phyloP scores from a whole-genome alignment of 306 rosid species.

The Arachis hypogaea region DNA sequence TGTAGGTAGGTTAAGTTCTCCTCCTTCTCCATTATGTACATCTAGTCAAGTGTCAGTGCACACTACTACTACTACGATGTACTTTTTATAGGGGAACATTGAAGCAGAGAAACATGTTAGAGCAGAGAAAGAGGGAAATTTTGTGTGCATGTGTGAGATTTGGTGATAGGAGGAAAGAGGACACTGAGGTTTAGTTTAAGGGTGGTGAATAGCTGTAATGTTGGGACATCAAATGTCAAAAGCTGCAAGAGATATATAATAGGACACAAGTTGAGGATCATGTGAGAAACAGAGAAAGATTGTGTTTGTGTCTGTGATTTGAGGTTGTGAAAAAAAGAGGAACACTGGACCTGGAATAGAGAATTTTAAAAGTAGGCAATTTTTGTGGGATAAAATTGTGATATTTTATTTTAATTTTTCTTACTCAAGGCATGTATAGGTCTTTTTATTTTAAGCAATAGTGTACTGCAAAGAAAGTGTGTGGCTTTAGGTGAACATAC shows the following conservation, averaged over 20 bases:
- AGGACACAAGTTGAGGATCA: conserved; percentile 36
- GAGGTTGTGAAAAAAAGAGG: not conserved
- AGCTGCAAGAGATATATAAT: conserved; percentile 52
- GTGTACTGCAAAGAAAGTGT: too few relatives aligned
- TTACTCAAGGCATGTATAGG: too few relatives aligned
- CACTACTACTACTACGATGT: not conserved
- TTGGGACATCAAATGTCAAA: conserved; percentile 56
- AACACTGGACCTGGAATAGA: not conserved
- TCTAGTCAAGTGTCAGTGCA: not conserved
- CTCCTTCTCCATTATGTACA: conserved; percentile 37
- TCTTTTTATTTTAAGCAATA: too few relatives aligned
- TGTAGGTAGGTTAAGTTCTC: conserved; percentile 46
- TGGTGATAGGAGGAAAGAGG: conserved; percentile 29
- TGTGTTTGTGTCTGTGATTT: conserved; percentile 19
- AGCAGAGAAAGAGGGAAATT: not conserved
- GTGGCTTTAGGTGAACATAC: too few relatives aligned
- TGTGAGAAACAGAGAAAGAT: conserved; percentile 48
- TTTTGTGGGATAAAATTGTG: not conserved
- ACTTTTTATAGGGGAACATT: conserved; percentile 37
- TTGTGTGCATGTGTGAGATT: conserved; percentile 2
- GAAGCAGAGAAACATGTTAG: not conserved
- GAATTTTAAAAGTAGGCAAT: not conserved
- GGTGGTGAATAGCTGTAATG: conserved; percentile 57
- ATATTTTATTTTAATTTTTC: too few relatives aligned
- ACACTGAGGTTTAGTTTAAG: conserved; percentile 37